Conservation (phyloP, 148 eudicot species). For the Rhododendron simsii region DNA sequence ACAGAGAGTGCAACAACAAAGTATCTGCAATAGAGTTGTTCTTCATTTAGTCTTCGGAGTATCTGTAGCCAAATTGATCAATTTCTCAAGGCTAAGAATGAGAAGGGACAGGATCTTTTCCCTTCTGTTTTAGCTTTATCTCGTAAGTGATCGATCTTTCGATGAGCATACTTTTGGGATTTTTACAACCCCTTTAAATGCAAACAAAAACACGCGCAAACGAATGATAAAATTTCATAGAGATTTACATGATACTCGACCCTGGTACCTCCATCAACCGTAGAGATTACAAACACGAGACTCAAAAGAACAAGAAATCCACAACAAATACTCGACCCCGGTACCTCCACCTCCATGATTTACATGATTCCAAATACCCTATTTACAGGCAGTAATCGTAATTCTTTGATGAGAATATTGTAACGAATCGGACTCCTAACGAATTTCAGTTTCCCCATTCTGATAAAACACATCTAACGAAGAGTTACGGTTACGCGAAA, state of each 20-base stretch:
- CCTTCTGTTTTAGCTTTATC: neutral
- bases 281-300: neutral
- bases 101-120: neutral
- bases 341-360: neutral
- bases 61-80: neutral
- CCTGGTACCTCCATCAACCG: neutral
- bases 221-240: neutral
- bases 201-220: neutral
- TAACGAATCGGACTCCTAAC: neutral
- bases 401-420: neutral
- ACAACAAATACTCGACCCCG: neutral
- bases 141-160: neutral
- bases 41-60: neutral
- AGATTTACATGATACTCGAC: too few species aligned
- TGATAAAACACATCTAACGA: neutral
- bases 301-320: neutral
- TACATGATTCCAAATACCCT: neutral
- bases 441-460: neutral
- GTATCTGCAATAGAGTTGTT: constrained; percentile 41
- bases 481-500: neutral
- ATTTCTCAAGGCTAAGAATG: neutral
- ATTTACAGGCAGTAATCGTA: neutral
- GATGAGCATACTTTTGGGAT: neutral
- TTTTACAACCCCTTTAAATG: neutral
- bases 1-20: constrained; percentile 55